Conservation (phyloP, 345 rosid genomes). For the Combretum micranthum region DNA sequence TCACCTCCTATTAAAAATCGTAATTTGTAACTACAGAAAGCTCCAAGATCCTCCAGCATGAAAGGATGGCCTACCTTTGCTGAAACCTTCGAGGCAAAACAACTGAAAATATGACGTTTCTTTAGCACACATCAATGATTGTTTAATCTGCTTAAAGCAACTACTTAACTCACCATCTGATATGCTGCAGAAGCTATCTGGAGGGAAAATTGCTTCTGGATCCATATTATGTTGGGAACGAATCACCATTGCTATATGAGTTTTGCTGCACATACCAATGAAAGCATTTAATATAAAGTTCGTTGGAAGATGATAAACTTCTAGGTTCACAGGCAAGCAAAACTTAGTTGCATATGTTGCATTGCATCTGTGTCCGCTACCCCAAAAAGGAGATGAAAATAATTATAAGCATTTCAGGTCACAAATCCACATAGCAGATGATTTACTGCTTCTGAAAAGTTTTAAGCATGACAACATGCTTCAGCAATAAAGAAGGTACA, state of each 20-base stretch:
- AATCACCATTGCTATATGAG: conserved; percentile 26
- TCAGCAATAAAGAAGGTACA: not conserved
- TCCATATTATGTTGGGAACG: conserved; percentile 42
- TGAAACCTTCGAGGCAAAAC: conserved; percentile 41
- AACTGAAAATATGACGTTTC: conserved; percentile 17
- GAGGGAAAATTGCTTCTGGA: conserved; percentile 41
- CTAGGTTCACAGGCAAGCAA: not conserved
- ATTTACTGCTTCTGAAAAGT: not conserved
- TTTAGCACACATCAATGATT: too few species aligned
- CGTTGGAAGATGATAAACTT: not conserved
- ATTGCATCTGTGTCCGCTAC: not conserved
- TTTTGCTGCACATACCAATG: conserved; percentile 41
- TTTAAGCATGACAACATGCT: not conserved
- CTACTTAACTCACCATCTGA: conserved; percentile 39
- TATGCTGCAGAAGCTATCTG: conserved; percentile 40
- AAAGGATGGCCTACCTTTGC: conserved; percentile 12
- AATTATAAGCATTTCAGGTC: not conserved
- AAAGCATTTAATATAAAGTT: not conserved
- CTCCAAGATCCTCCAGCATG: not conserved
- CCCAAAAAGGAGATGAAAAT: not conserved
- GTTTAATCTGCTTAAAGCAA: not conserved
- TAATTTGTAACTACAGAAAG: too few species aligned
- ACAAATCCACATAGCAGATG: not conserved
- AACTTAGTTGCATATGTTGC: not conserved
- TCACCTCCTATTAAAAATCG: too few species aligned